These are phyloP conservation scores for Amanita molliuscula DNA, from an alignment of 768 basidiomycete genomes.

Conservation along the genomic window DNA sequence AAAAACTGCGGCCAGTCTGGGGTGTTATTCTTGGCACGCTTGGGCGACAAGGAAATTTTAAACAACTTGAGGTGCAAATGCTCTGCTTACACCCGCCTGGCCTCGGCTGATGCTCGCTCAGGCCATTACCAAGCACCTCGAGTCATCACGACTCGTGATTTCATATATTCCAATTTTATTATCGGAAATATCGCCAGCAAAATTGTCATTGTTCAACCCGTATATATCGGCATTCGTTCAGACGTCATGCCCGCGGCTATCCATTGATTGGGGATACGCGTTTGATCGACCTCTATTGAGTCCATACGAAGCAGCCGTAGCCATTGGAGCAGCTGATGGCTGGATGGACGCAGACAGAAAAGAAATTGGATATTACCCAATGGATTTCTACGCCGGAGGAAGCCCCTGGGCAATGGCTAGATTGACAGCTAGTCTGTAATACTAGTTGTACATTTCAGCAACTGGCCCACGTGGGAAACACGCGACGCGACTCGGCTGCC, in stretches of 20 bases:
- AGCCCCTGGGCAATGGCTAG: constrained; percentile 70
- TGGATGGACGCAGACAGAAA: constrained; percentile 43
- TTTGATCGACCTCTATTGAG: constrained; percentile 83
- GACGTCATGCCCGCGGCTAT: constrained; percentile 91
- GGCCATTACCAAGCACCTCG: constrained; percentile 69
- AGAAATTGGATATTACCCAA: constrained; percentile 60
- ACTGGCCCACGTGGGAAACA: neutral
- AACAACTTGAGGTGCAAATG: constrained; percentile 60
- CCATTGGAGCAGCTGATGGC: constrained; percentile 53
- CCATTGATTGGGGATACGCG: constrained; percentile 98
- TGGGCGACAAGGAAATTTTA: constrained; percentile 88
- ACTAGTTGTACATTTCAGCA: neutral
- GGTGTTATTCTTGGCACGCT: constrained; percentile 91
- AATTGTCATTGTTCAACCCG: constrained; percentile 73
- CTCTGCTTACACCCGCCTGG: too few species aligned
- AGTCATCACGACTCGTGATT: constrained; percentile 39
- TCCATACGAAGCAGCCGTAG: constrained; percentile 89
- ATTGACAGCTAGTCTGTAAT: constrained; percentile 28
- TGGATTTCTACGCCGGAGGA: constrained; percentile 91
- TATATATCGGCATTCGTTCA: constrained; percentile 89
- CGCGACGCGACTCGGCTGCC: too few species aligned
- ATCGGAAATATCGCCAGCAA: constrained; percentile 92
- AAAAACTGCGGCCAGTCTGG: constrained; percentile 42
- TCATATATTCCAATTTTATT: constrained; percentile 87
- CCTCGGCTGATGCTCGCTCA: constrained; percentile 15